Base-by-base conservation (phyloP, 2,329 filamentous ascomycete genomes). In the Metarhizium sp. region DNA sequence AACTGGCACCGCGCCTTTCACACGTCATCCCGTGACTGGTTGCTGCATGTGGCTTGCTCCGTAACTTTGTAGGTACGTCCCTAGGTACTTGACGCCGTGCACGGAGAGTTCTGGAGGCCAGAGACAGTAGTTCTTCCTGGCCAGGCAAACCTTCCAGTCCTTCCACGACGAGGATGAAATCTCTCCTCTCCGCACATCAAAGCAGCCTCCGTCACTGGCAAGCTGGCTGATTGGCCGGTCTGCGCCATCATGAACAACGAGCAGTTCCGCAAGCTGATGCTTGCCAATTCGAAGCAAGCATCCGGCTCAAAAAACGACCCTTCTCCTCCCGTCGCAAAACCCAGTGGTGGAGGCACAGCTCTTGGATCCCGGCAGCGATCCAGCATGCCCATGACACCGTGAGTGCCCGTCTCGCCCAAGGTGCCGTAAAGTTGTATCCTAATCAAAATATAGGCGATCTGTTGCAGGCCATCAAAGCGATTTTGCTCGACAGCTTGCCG, bases 301-400 rank as follows among this genome's bases (percentile, higher is more conserved):
- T 63, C 68, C 59, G 57, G 71, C 62, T 56, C 69, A 58, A 71
- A 71, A 67, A 70, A 80, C 76, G 78, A 74, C 59, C 67, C 74
- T 51, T 75, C 79, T 14, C 65, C 62, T 53, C 59, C 61, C 62
- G 57, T 62, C 59, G 59, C 63, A 57, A 62, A 61, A 54, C 58
- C 63, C 11, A 60, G 59, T 46, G 61, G 55, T 46, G 61, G 55
- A 34, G 73, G 78, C 50, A 73, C 74, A 51, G 72, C 82, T 4
- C 77, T 95, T 55, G 91, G 91, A 25, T 94, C 90, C 56, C 82
- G 87, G 64, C 84, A 88, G 71, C 84, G 84, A 61, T 81, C 88
- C 38, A 92, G 82, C 70, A 92, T 96, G 59, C 90, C 90, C 55
- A 96, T 96, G 92, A 96, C 92, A 50, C 92, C 92, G 86, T 91